Conservation (phyloP, 164 flowering plant species). For the Warburgia ugandensis region DNA sequence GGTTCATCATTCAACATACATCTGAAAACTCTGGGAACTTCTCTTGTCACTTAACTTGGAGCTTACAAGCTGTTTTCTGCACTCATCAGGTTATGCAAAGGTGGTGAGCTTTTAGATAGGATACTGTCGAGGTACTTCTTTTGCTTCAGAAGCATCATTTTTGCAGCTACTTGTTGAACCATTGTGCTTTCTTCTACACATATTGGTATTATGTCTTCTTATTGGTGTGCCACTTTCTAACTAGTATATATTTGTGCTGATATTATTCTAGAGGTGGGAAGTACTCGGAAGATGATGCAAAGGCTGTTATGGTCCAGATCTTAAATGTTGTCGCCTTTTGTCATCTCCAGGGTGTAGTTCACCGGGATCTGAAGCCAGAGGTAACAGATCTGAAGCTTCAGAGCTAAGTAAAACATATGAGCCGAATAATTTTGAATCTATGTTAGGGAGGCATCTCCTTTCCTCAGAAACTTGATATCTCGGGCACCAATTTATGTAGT, state of each 20-base stretch:
- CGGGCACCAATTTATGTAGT: no score
- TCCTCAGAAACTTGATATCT: no score
- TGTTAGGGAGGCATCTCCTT: no score
- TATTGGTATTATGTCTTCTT: no score
- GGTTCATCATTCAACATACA: no score
- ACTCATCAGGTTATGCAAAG: slow-evolving; percentile 71
- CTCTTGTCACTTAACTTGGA: no score
- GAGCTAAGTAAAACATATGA: no score
- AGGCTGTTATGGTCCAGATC: slow-evolving; percentile 82
- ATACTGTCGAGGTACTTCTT: slow-evolving; percentile 69
- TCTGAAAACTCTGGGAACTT: no score
- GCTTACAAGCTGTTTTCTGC: slow-evolving; percentile 9
- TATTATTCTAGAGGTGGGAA: slow-evolving; percentile 79
- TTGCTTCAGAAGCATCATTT: background rate
- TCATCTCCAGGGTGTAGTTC: slow-evolving; percentile 97
- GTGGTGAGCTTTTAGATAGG: slow-evolving; percentile 82
- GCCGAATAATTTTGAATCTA: no score
- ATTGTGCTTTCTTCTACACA: background rate
- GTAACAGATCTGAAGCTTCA: no score
- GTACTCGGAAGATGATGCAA: slow-evolving; percentile 93
- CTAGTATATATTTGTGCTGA: background rate
- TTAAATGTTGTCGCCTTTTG: slow-evolving; percentile 63
- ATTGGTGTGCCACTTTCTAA: background rate
- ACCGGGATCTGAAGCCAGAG: slow-evolving; percentile 98
- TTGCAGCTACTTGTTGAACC: background rate